Evolutionary conservation across 306 rosid species (phyloP), one percentile per base, ranked within the genome.

Genomic region (Mucuna pruriens): DNA sequence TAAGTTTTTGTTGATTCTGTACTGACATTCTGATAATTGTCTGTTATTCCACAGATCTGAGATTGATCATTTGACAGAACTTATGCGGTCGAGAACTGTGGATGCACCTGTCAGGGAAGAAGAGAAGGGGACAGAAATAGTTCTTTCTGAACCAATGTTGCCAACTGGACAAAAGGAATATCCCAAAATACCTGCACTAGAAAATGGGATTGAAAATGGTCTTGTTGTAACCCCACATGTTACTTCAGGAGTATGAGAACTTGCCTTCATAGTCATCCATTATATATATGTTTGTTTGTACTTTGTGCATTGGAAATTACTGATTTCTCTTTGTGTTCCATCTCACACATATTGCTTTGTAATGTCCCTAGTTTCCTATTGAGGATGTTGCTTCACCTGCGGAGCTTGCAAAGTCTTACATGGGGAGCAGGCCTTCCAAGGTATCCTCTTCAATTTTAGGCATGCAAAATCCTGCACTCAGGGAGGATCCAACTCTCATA

Each of bases 341-440:
- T 82, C 85, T 89, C 64, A 70, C 75, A 25, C 45, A 17, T 80
- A 77, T 33, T 58, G 79, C 68, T 76, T 64, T 74, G 26, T 36
- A 80, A 80, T 88, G 79, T 78, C 65, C 52, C 42, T 89, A 95
- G 99, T 92, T 81, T 85, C 90, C 90, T 82, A 88, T 88, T 69
- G 93, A 89, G 58, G 94, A 88, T 83, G 88, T 86, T 85, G 91
- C 91, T 87, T 91, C 99, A 75, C 97, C 99, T 75, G 89, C 92
- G 29, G 93, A 87, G 90, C 90, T 91, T 71, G 99, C 99, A 68
- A 95, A 93, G 83, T 91, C 97, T 19, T 95, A 88, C 90, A 95
- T 95, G 99, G 97, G 90, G 69, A 84, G 85, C 83, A 92, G 94
- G 89, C 89, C 92, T 78, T 84, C 88, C 58, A 90, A 85, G 65